A percentile compares a stretch with the other conserved stretches of the same genome.
Conservation (phyloP, 176 grass and related monocot genomes). For the Oryza glaberrima region DNA sequence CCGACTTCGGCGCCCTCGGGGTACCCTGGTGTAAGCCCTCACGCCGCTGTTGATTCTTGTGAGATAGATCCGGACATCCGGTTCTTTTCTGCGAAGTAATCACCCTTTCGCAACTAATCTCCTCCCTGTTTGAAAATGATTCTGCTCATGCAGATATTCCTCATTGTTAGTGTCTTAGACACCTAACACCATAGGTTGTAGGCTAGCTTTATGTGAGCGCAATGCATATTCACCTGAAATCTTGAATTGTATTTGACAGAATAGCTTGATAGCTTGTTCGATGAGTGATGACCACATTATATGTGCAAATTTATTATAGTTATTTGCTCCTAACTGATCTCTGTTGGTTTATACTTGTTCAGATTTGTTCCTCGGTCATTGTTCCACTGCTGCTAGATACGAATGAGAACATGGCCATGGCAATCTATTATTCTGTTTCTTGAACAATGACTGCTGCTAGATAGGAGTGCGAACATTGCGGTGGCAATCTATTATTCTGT, state of each 20-base stretch:
- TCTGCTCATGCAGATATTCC: neutral
- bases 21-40: conserved; percentile 88
- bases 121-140: neutral
- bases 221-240: conserved; percentile 10
- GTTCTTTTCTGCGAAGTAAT: neutral
- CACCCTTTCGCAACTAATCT: neutral
- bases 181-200: neutral
- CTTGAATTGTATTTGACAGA: conserved; percentile 17
- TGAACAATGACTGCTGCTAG: neutral
- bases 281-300: neutral
- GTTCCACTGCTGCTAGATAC: neutral
- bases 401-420: neutral
- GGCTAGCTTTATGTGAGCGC: neutral
- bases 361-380: neutral
- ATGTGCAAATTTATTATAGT: neutral
- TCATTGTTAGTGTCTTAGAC: neutral
- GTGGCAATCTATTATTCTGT: neutral
- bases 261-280: neutral
- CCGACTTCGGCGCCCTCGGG: conserved; percentile 89
- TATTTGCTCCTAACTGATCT: neutral
- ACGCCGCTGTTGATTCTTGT: neutral
- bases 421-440: neutral
- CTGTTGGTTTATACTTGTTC: neutral
- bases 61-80: conserved; percentile 20
- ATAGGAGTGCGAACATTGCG: neutral